A percentile compares a stretch with the other conserved stretches of the same genome.
Conservation (phyloP, 208 protist species). For the Crithidia brevicula region DNA sequence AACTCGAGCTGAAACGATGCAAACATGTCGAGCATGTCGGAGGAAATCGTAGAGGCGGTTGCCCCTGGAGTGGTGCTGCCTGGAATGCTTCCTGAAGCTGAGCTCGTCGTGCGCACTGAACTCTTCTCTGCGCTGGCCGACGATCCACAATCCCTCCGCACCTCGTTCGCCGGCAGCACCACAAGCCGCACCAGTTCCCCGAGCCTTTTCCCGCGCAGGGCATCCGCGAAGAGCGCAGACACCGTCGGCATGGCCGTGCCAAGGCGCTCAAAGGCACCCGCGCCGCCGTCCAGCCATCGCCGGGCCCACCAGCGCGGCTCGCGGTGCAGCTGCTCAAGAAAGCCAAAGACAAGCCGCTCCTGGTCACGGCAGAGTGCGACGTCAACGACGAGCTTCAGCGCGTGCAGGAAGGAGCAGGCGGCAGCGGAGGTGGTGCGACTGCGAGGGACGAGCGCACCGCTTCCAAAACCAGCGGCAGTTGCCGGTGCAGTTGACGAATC, state of each 20-base stretch:
- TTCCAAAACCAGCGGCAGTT: no score
- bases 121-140: no score
- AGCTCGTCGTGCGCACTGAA: no score
- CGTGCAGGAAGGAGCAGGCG: slow-evolving; percentile 40
- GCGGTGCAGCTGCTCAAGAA: slow-evolving; percentile 59
- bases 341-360: slow-evolving; percentile 70
- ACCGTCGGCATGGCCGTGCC: slow-evolving; percentile 60
- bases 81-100: no score
- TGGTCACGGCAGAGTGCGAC: slow-evolving; percentile 80
- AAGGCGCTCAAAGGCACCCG: slow-evolving; percentile 19
- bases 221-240: slow-evolving; percentile 54
- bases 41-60: background rate
- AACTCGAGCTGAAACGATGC: slow-evolving; percentile 76
- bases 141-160: background rate
- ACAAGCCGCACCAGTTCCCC: slow-evolving; percentile 62
- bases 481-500: no score
- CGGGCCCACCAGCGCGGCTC: slow-evolving; percentile 80
- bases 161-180: slow-evolving; percentile 37
- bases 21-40: slow-evolving; percentile 70
- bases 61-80: slow-evolving; percentile 9
- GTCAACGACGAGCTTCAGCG: slow-evolving; percentile 71
- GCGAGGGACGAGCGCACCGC: background rate
- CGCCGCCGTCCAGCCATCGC: slow-evolving; percentile 12
- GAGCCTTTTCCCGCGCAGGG: slow-evolving; percentile 57
- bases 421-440: background rate